Percentiles rank a stretch among this genome's conserved stretches.
These are phyloP conservation scores for Helichrysum umbraculigerum DNA, from an alignment of 129 eudicot species.

Conservation along the genomic window DNA sequence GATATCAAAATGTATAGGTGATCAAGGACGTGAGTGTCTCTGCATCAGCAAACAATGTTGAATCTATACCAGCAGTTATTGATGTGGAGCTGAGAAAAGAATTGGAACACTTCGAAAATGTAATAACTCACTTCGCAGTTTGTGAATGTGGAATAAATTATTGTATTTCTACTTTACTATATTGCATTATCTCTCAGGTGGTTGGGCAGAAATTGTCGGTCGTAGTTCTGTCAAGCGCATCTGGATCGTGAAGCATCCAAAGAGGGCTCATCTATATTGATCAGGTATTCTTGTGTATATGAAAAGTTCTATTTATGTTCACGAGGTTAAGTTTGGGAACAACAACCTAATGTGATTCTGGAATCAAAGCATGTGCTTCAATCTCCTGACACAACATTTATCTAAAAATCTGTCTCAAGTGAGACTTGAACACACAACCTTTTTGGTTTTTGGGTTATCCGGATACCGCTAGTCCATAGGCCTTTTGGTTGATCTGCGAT, in stretches of 20 bases:
- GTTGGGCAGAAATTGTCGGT: conserved; percentile 44
- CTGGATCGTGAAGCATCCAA: conserved; percentile 27
- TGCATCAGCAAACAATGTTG: conserved; percentile 14
- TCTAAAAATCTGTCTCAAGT: too few species aligned
- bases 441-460: too few species aligned
- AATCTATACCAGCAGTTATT: conserved; percentile 36
- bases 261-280: conserved; percentile 3
- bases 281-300: conserved; percentile 3
- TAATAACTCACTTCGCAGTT: conserved; percentile 31
- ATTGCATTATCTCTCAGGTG: conserved; percentile 36
- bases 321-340: too few species aligned
- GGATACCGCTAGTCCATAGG: too few species aligned
- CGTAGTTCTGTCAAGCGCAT: conserved; percentile 34
- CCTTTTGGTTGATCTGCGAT: too few species aligned
- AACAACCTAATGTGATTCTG: too few species aligned
- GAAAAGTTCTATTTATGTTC: background rate
- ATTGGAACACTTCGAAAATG: conserved; percentile 62
- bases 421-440: too few species aligned
- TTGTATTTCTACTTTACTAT: background rate
- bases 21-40: conserved; percentile 32
- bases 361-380: too few species aligned
- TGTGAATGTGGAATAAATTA: background rate
- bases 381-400: too few species aligned
- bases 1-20: conserved; percentile 35
- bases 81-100: conserved; percentile 52